Conservation (phyloP, 176 grass and related monocot species). For the Hordeum marinum region DNA sequence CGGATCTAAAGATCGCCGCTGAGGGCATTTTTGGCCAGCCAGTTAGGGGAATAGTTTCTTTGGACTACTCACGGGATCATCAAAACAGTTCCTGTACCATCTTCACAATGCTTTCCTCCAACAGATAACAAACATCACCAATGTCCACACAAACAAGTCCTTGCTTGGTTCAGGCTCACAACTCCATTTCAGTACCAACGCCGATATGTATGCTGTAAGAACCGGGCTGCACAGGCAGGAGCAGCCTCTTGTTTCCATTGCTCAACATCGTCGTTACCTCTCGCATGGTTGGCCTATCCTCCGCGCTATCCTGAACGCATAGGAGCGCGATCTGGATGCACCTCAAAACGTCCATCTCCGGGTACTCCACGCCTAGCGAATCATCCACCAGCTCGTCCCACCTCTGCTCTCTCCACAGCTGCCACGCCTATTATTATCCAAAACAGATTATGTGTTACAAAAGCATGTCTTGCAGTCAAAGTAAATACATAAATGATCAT, state of each 20-base stretch:
- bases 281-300: constrained; percentile 10
- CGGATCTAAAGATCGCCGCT: too few species aligned
- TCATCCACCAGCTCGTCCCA: background rate
- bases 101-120: background rate
- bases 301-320: background rate
- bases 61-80: background rate
- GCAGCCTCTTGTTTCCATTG: background rate
- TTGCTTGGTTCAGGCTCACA: background rate
- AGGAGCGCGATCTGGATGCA: background rate
- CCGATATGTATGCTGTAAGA: background rate
- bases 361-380: background rate
- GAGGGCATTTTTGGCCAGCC: too few species aligned
- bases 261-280: background rate
- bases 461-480: background rate
- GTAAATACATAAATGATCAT: background rate
- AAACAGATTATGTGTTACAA: background rate
- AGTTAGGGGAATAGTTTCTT: too few species aligned
- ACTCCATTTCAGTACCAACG: background rate
- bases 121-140: background rate
- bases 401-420: background rate
- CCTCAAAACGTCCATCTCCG: background rate
- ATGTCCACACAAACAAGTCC: background rate
- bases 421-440: background rate
- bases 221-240: background rate
- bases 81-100: background rate